Percentiles rank a stretch among this genome's conserved stretches.
Conservation (phyloP, 129 eudicot species). For the Heracleum sosnowskyi region DNA sequence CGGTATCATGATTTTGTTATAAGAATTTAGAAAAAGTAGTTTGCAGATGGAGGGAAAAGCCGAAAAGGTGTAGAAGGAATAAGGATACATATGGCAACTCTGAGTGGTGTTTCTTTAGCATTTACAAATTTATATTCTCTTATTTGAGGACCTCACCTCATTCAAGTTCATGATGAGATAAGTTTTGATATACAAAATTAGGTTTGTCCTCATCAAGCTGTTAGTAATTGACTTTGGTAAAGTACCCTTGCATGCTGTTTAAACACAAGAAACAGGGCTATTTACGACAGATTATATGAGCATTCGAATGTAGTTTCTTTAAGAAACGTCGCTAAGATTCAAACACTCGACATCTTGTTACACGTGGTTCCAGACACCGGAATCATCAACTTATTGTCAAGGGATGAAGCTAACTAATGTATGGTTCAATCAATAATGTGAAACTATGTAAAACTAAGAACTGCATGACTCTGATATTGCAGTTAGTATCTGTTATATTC, state of each 20-base stretch:
- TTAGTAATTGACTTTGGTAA: too few species aligned
- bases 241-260: too few species aligned
- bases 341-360: background rate
- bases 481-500: background rate
- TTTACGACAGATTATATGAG: too few species aligned
- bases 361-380: background rate
- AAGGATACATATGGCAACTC: background rate
- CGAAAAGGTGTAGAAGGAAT: background rate
- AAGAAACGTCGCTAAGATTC: background rate
- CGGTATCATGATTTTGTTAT: background rate
- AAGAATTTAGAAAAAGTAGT: slow-evolving; percentile 4
- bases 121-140: background rate
- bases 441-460: background rate
- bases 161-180: slow-evolving; percentile 5
- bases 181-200: background rate
- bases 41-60: background rate
- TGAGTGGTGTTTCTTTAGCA: background rate
- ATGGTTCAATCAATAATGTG: background rate
- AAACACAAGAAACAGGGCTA: too few species aligned
- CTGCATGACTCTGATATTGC: background rate
- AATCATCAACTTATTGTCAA: background rate
- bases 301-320: background rate
- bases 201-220: background rate
- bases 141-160: background rate
- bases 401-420: background rate